phyloP scores from a whole-genome alignment of 2,329 filamentous ascomycete genomes.

The Balansia obtecta region DNA sequence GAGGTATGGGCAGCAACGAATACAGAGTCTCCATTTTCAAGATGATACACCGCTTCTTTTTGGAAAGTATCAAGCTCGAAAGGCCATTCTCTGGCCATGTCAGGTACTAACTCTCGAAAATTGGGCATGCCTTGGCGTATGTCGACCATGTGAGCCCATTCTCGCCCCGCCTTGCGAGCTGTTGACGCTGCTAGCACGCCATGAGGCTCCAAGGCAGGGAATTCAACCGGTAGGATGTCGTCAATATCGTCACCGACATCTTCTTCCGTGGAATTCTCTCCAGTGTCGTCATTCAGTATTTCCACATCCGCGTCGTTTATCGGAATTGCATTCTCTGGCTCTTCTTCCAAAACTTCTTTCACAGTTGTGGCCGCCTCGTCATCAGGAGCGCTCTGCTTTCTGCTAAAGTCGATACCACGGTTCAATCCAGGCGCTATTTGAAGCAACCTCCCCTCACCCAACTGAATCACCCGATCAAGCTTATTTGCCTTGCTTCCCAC shows the following conservation, averaged over 20 bases:
- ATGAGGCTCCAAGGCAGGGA: conserved; percentile 78
- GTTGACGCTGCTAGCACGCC: conserved; percentile 61
- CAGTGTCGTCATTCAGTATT: conserved; percentile 10
- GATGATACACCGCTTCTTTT: conserved; percentile 94
- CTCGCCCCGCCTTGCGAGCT: conserved; percentile 61
- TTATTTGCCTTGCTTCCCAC: conserved; percentile 36
- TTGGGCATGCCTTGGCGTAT: conserved; percentile 89
- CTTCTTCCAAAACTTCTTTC: conserved; percentile 45
- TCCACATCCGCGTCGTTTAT: conserved; percentile 18
- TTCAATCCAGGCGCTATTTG: conserved; percentile 71
- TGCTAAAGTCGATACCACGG: conserved; percentile 62
- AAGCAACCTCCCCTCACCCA: conserved; percentile 68
- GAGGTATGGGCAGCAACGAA: conserved; percentile 98
- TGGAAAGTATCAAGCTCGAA: conserved; percentile 98
- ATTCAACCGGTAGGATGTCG: conserved; percentile 78
- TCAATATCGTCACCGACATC: conserved; percentile 61
- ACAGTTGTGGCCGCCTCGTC: conserved; percentile 57
- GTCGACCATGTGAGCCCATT: conserved; percentile 99
- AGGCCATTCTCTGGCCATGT: conserved; percentile 93
- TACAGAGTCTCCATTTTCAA: conserved; percentile 92
- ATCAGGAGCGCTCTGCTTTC: conserved; percentile 42
- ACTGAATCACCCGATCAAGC: conserved; percentile 77
- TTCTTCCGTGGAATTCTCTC: conserved; percentile 20
- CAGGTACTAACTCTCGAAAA: conserved; percentile 82
- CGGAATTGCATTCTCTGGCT: conserved; percentile 28